Evolutionary conservation across 2,329 filamentous ascomycete species (phyloP), one percentile per base, ranked within the genome.

Genomic region (Arthrobotrys pseudoclavata): DNA sequence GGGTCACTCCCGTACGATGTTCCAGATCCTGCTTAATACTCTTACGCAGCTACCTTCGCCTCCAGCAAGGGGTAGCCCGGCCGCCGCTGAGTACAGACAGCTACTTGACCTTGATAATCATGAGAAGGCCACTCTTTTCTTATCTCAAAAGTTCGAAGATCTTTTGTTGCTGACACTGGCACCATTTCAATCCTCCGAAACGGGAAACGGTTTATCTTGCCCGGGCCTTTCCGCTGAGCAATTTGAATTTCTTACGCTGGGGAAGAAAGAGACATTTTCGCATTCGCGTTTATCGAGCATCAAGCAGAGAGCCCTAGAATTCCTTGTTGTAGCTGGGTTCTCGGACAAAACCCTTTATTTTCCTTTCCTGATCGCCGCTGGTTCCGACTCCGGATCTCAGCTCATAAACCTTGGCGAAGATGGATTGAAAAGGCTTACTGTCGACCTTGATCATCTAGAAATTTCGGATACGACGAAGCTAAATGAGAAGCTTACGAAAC

Each of bases 371-470:
- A 94, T 92, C 82, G 94, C 94, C 4, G 91, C 93, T 26, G 91
- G 67, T 2, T 77, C 93, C 0, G 94, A 94, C 83, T 86, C 90
- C 0, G 96, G 97, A 80, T 93, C 91, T 40, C 89, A 91, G 7
- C 90, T 97, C 42, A 90, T 92, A 10, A 89, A 91, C n/a, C 85
- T 93, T n/a, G 95, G 92, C 0, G 93, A 97, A 70, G 94, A 97
- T 81, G 89, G 96, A 60, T 84, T 98, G 79, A 99, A 97, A 84
- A 77, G 66, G 45, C 61, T 77, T 6, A 71, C 13, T 18, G 40
- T 77, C 12, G 67, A 77, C 48, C 62, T 77, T 20, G 74, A 77
- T 24, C 40, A 61, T 40, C 22, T 77, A 12, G 74, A 71, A 63
- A 57, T 77, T 31, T 24, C 24, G 10, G 74, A 77, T 40, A n/a